Conservation (phyloP, 805 yeast genomes). For the Diddensiella caesifluorescens region DNA sequence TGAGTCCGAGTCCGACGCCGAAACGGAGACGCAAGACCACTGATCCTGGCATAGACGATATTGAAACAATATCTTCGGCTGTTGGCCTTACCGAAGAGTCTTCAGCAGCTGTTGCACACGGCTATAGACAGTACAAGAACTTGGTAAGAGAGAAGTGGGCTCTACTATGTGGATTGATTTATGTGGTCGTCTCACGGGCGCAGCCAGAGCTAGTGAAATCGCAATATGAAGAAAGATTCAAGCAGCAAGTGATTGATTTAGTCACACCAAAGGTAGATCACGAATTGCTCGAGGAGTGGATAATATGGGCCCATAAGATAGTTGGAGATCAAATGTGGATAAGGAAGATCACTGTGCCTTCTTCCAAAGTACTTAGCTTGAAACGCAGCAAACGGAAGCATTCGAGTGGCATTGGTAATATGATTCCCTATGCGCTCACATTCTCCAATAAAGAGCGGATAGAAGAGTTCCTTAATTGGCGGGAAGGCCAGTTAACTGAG, state of each 20-base stretch:
- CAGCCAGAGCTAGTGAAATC: constrained; percentile 29
- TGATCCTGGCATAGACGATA: constrained; percentile 21
- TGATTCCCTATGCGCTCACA: constrained; percentile 20
- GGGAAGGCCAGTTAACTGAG: too few species aligned
- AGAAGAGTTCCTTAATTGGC: constrained; percentile 20
- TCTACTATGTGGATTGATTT: constrained; percentile 30
- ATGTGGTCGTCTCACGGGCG: constrained; percentile 26
- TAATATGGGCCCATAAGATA: constrained; percentile 30
- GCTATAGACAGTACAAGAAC: constrained; percentile 26
- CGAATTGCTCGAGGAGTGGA: constrained; percentile 33
- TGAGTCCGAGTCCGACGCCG: constrained; percentile 18
- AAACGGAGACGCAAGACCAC: constrained; percentile 15
- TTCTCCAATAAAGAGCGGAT: constrained; percentile 16
- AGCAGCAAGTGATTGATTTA: too few species aligned
- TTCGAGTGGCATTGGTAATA: constrained; percentile 25
- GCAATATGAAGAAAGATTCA: too few species aligned
- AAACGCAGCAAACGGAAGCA: constrained; percentile 15
- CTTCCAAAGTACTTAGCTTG: constrained; percentile 15
- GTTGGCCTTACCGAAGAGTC: constrained; percentile 19
- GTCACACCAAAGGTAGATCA: constrained; percentile 15
- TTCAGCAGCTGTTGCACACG: constrained; percentile 24
- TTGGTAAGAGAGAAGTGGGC: constrained; percentile 35
- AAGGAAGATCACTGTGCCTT: constrained; percentile 19
- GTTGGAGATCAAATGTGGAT: constrained; percentile 34
- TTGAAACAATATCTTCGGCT: constrained; percentile 17